A percentile compares a stretch with the other conserved stretches of the same genome.
Evolutionary conservation across 1,139 yeast species (phyloP).

Genomic region (Candida tunisiensis): DNA sequence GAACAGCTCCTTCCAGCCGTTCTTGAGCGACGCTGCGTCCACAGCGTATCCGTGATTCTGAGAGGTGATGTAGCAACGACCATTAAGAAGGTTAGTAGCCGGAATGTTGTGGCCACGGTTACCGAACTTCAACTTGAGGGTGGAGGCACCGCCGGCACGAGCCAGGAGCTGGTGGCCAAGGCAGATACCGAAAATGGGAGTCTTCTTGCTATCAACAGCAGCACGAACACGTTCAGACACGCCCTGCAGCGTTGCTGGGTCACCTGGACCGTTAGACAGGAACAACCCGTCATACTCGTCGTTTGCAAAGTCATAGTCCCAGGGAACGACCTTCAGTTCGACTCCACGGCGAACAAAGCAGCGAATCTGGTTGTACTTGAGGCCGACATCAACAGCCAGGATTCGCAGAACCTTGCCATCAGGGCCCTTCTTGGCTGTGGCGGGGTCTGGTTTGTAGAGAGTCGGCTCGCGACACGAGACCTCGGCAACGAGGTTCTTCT

Average conservation of each 20-base stretch:
- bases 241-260: slow-evolving; percentile 70
- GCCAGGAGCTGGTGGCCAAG: slow-evolving; percentile 97
- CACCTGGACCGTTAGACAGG: slow-evolving; percentile 98
- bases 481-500: slow-evolving; percentile 75
- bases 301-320: slow-evolving; percentile 68
- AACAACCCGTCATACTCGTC: slow-evolving; percentile 86
- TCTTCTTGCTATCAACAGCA: slow-evolving; percentile 42
- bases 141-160: slow-evolving; percentile 88
- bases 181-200: slow-evolving; percentile 84
- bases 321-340: slow-evolving; percentile 89
- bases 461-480: slow-evolving; percentile 71
- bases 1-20: slow-evolving; percentile 87
- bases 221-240: slow-evolving; percentile 42
- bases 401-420: slow-evolving; percentile 70
- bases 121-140: slow-evolving; percentile 90
- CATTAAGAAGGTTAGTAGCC: slow-evolving; percentile 82
- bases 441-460: slow-evolving; percentile 46
- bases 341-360: slow-evolving; percentile 95
- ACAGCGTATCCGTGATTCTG: slow-evolving; percentile 99
- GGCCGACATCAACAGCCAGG: slow-evolving; percentile 91
- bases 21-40: slow-evolving; percentile 50
- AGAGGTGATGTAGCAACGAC: slow-evolving; percentile 96
- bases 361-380: slow-evolving; percentile 95
- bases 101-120: slow-evolving; percentile 99
- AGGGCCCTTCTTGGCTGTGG: slow-evolving; percentile 37